A percentile compares a stretch with the other conserved stretches of the same genome.
Conservation (phyloP, 2,329 filamentous ascomycete species). For the Pseudogymnoascus sp. region DNA sequence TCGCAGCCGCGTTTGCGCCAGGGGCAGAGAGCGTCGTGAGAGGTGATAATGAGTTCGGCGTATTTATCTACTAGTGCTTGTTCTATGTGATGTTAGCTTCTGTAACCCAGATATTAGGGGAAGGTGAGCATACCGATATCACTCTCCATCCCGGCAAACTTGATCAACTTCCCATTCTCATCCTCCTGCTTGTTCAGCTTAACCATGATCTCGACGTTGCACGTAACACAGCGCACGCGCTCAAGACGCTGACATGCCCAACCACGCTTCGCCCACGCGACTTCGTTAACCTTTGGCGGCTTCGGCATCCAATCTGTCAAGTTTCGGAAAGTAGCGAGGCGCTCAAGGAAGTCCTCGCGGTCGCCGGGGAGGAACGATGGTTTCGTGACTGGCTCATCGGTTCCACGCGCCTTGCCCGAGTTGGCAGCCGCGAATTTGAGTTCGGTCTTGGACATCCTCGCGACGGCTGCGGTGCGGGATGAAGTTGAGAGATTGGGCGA, state of each 20-base stretch:
- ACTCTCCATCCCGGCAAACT: constrained; percentile 46
- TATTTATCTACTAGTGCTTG: constrained; percentile 71
- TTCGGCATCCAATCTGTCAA: constrained; percentile 93
- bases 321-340: constrained; percentile 82
- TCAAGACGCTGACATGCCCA: constrained; percentile 83
- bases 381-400: neutral
- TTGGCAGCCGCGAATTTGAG: constrained; percentile 9
- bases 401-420: neutral
- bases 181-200: constrained; percentile 59
- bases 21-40: constrained; percentile 73
- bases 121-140: constrained; percentile 45
- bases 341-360: constrained; percentile 69
- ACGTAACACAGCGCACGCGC: constrained; percentile 77
- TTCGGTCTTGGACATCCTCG: neutral
- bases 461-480: constrained; percentile 9
- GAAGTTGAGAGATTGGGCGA: constrained; percentile 28
- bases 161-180: constrained; percentile 44
- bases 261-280: constrained; percentile 89
- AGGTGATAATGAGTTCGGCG: constrained; percentile 60
- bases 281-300: constrained; percentile 74
- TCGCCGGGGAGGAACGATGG: constrained; percentile 54
- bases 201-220: constrained; percentile 75
- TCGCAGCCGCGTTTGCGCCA: constrained; percentile 88
- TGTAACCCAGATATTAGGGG: neutral
- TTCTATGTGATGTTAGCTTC: constrained; percentile 32